Percentiles rank a stretch among this genome's conserved stretches.
phyloP scores from a whole-genome alignment of 208 protist species.

The Herpetomonas samuelpessoai region DNA sequence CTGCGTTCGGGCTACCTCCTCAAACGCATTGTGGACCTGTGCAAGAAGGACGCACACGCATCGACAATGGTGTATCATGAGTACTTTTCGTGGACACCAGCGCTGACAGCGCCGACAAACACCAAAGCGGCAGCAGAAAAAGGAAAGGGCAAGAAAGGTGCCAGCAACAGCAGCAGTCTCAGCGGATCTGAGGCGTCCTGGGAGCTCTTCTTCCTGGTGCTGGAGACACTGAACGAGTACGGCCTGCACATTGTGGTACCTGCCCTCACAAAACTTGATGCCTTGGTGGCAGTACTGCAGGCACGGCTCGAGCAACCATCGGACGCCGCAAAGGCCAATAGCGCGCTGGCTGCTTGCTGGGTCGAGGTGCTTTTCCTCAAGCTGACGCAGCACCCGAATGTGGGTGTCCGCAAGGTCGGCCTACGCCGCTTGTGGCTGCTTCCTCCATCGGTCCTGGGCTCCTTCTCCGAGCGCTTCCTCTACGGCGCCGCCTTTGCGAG shows the following conservation, averaged over 20 bases:
- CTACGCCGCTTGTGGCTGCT: conserved; percentile 61
- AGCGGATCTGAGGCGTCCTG: conserved; percentile 24
- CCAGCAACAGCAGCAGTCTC: neutral
- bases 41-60: conserved; percentile 19
- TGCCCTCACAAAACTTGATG: conserved; percentile 67
- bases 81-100: no score
- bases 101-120: neutral
- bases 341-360: conserved; percentile 54
- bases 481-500: conserved; percentile 48
- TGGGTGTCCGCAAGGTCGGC: conserved; percentile 67
- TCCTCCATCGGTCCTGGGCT: conserved; percentile 32
- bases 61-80: no score
- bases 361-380: conserved; percentile 82
- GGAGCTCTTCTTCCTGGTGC: conserved; percentile 74
- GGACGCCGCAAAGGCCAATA: neutral
- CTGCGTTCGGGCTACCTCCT: conserved; percentile 74
- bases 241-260: conserved; percentile 82
- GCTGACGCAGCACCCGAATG: conserved; percentile 75
- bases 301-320: conserved; percentile 6
- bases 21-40: conserved; percentile 79
- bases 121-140: neutral
- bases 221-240: conserved; percentile 82
- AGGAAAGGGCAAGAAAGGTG: neutral
- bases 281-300: conserved; percentile 35
- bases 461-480: conserved; percentile 59